phyloP scores from a whole-genome alignment of 2,329 filamentous ascomycete species.

The Hysterium pulicare region DNA sequence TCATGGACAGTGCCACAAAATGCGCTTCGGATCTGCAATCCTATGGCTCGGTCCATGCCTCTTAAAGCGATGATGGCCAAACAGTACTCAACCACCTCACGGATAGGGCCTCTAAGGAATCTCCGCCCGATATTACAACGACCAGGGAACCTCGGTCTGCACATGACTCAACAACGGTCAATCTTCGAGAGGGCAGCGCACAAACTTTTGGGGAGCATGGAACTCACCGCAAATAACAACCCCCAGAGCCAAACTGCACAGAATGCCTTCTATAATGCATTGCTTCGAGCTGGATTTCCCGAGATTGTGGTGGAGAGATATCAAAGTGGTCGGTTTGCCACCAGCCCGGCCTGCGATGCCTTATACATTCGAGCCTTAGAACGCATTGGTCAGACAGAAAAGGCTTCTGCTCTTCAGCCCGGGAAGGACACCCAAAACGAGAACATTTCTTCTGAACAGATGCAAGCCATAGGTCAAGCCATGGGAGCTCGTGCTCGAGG shows the following conservation, averaged over 20 bases:
- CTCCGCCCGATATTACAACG: constrained; percentile 25
- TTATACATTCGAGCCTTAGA: constrained; percentile 75
- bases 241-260: constrained; percentile 83
- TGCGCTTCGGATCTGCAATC: constrained; percentile 31
- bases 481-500: constrained; percentile 69
- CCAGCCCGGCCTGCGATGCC: constrained; percentile 72
- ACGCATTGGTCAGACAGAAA: constrained; percentile 51
- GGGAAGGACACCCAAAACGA: constrained; percentile 19
- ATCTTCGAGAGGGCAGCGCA: constrained; percentile 48
- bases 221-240: constrained; percentile 91
- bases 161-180: constrained; percentile 42
- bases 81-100: constrained; percentile 40
- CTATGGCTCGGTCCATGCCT: constrained; percentile 28
- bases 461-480: constrained; percentile 79
- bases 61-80: constrained; percentile 21
- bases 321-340: constrained; percentile 79
- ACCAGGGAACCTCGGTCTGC: constrained; percentile 34
- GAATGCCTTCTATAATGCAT: constrained; percentile 88
- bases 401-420: constrained; percentile 17
- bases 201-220: constrained; percentile 73
- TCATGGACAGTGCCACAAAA: constrained; percentile 25
- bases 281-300: constrained; percentile 89
- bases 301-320: constrained; percentile 89
- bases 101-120: constrained; percentile 29
- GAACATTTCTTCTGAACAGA: constrained; percentile 57